Evolutionary conservation across 257 asterid genomes (phyloP).

Genomic region (Pogostemon cablin): DNA sequence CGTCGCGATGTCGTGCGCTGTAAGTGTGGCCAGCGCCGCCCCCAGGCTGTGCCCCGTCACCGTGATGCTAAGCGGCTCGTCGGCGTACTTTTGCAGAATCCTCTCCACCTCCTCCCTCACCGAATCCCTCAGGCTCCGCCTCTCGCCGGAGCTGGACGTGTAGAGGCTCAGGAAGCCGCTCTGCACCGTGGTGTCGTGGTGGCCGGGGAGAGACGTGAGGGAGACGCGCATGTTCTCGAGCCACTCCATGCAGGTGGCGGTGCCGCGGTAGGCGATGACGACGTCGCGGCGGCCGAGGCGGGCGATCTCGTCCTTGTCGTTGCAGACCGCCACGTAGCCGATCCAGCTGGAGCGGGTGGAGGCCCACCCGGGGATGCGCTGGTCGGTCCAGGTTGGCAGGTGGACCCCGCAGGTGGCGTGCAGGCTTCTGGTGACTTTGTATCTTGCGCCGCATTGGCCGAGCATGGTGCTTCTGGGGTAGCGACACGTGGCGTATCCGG

Average conservation of each 20-base stretch:
- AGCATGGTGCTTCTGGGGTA: conserved; percentile 48
- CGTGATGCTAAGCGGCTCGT: conserved; percentile 78
- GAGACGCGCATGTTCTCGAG: conserved; percentile 75
- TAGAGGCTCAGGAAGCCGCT: conserved; percentile 81
- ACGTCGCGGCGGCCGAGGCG: conserved; percentile 83
- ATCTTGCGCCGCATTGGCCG: conserved; percentile 46
- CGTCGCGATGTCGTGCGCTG: conserved; percentile 76
- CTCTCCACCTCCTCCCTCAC: conserved; percentile 47
- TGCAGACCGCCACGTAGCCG: conserved; percentile 89
- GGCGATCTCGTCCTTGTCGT: conserved; percentile 57
- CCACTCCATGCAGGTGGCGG: conserved; percentile 88
- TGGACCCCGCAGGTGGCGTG: conserved; percentile 80
- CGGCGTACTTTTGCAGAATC: conserved; percentile 48
- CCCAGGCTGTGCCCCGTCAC: conserved; percentile 96
- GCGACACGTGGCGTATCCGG: conserved; percentile 49
- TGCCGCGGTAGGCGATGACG: conserved; percentile 85
- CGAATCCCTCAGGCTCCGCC: conserved; percentile 49
- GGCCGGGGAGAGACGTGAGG: conserved; percentile 51
- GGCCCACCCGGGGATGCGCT: conserved; percentile 50
- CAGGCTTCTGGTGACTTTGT: conserved; percentile 52
- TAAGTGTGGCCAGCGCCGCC: conserved; percentile 82
- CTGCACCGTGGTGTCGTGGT: conserved; percentile 71
- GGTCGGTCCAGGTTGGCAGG: conserved; percentile 60
- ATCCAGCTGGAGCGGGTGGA: conserved; percentile 76
- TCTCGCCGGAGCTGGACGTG: conserved; percentile 44